phyloP scores from a whole-genome alignment of 2,329 filamentous ascomycete genomes.

The Mariannaea sp. region DNA sequence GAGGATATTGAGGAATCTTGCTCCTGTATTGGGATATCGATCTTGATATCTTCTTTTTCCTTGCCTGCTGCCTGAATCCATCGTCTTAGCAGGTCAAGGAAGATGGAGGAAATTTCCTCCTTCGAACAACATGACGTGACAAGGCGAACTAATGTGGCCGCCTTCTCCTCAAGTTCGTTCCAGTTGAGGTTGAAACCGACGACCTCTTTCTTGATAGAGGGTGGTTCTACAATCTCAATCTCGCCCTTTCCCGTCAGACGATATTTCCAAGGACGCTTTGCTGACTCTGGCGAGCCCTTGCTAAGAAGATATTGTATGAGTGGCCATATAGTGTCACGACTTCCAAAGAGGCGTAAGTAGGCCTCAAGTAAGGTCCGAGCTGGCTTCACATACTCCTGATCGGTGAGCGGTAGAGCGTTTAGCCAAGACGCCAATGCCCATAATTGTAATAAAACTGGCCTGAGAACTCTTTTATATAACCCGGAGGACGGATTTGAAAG shows the following conservation, averaged over 20 bases:
- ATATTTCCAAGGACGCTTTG: slow-evolving; percentile 57
- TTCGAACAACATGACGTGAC: slow-evolving; percentile 56
- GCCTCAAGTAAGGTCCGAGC: slow-evolving; percentile 58
- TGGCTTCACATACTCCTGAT: slow-evolving; percentile 49
- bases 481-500: slow-evolving; percentile 70
- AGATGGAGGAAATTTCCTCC: slow-evolving; percentile 63
- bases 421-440: slow-evolving; percentile 66
- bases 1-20: slow-evolving; percentile 41
- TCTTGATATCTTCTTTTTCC: slow-evolving; percentile 36
- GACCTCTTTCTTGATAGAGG: slow-evolving; percentile 17
- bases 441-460: slow-evolving; percentile 62
- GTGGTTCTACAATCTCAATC: slow-evolving; percentile 55
- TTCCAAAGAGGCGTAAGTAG: slow-evolving; percentile 62
- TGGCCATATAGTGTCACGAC: slow-evolving; percentile 51
- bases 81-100: slow-evolving; percentile 61
- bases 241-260: slow-evolving; percentile 49
- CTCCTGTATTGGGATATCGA: slow-evolving; percentile 39
- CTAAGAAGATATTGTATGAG: slow-evolving; percentile 62
- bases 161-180: slow-evolving; percentile 54
- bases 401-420: slow-evolving; percentile 39
- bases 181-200: slow-evolving; percentile 43
- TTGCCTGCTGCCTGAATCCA: slow-evolving; percentile 54
- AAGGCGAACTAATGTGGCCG: slow-evolving; percentile 53
- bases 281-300: slow-evolving; percentile 49
- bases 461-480: slow-evolving; percentile 64